phyloP scores from a whole-genome alignment of 2,329 filamentous ascomycete species.

The Nemania sp. region DNA sequence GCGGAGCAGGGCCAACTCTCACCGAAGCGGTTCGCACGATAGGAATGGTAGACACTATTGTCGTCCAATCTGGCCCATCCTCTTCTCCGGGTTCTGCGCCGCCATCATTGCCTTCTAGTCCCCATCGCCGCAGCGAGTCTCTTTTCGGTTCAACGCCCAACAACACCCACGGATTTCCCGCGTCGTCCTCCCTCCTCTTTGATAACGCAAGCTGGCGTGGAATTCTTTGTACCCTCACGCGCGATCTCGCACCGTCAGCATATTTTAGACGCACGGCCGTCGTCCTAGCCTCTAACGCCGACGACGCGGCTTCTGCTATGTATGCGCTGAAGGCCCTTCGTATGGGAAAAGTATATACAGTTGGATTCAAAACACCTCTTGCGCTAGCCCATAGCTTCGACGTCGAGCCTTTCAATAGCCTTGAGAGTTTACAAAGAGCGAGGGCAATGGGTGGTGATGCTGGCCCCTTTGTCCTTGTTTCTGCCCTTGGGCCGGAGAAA shows the following conservation, averaged over 20 bases:
- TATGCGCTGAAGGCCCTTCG: conserved; percentile 82
- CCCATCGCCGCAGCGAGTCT: conserved; percentile 54
- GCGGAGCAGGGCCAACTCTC: conserved; percentile 66
- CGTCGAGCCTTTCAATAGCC: conserved; percentile 82
- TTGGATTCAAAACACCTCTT: conserved; percentile 78
- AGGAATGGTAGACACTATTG: conserved; percentile 84
- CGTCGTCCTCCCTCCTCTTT: conserved; percentile 72
- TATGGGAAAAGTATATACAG: conserved; percentile 84
- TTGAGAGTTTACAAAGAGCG: conserved; percentile 71
- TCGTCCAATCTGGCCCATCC: conserved; percentile 67
- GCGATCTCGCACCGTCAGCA: conserved; percentile 84
- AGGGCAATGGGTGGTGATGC: conserved; percentile 62
- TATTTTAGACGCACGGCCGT: conserved; percentile 82
- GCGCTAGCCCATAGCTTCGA: conserved; percentile 73
- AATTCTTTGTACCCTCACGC: conserved; percentile 82
- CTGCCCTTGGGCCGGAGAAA: conserved; percentile 82
- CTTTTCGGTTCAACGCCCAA: conserved; percentile 30
- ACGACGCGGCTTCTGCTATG: conserved; percentile 82
- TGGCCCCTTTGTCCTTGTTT: conserved; percentile 84
- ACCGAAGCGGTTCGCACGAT: conserved; percentile 83
- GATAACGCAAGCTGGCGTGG: conserved; percentile 90
- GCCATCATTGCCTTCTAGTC: conserved; percentile 62
- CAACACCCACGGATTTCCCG: conserved; percentile 53
- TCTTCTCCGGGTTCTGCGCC: conserved; percentile 59
- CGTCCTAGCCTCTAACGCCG: conserved; percentile 77